These are phyloP conservation scores for Geum urbanum DNA, from an alignment of 306 rosid genomes.

Conservation along the genomic window DNA sequence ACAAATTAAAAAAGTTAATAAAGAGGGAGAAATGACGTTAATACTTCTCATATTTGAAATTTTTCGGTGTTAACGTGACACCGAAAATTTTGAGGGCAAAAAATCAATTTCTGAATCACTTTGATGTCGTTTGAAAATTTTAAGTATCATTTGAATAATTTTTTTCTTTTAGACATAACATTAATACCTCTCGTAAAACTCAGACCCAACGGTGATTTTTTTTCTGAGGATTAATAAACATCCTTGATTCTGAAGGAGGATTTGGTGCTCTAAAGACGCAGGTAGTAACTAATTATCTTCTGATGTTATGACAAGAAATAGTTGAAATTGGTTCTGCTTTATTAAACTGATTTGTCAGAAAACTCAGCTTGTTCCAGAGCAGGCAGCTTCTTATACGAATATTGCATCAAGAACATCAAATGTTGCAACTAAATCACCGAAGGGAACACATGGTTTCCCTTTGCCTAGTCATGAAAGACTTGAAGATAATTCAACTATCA, in stretches of 20 bases:
- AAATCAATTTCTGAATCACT: no score
- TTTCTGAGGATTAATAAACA: no score
- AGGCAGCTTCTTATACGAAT: slow-evolving; percentile 87
- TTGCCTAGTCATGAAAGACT: slow-evolving; percentile 98
- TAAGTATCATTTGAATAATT: no score
- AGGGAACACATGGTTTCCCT: slow-evolving; percentile 64
- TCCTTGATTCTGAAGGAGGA: slow-evolving; percentile 99
- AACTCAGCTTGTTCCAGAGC: slow-evolving; percentile 95
- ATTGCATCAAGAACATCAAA: slow-evolving; percentile 66
- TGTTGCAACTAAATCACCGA: slow-evolving; percentile 77
- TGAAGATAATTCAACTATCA: slow-evolving; percentile 81
- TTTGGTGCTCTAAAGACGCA: slow-evolving; percentile 93
- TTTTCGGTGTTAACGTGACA: no score
- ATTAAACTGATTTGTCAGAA: slow-evolving; percentile 35
- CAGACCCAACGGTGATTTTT: no score
- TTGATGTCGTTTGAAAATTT: no score
- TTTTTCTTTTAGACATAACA: no score
- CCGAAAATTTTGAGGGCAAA: no score
- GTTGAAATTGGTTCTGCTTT: slow-evolving; percentile 23
- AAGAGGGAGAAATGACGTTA: no score
- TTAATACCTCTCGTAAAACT: no score
- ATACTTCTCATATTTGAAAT: no score
- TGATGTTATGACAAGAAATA: slow-evolving; percentile 14
- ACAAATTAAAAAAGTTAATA: no score
- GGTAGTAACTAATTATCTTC: slow-evolving; percentile 41